Base-by-base conservation (phyloP, 805 yeast genomes). In the Candida broadrunensis region DNA sequence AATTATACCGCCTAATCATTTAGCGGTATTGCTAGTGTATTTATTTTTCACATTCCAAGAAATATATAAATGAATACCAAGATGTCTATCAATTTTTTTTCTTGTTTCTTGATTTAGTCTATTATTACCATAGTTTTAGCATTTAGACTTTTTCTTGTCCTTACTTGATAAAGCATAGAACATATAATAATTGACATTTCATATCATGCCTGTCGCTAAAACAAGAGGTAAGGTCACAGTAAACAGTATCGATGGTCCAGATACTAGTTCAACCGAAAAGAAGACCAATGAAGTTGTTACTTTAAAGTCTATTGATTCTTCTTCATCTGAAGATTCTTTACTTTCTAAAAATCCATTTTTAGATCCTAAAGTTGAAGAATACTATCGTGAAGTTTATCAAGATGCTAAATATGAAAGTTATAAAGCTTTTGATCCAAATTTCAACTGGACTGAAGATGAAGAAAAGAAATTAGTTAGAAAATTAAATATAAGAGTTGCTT, bases 361-460 rank as follows among this genome's bases (percentile, higher is more conserved):
- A 23, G 45, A 41, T 30, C 38, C 45, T 9, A 38, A 34, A 26
- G 41, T 41, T 11, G 45, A 36, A 12, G 38, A 37, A 20, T 35
- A 41, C 19, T 41, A 41, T 30, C 34, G 36, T 37, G 35, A 24
- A 30, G 33, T 37, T n/a, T 74, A 18, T 80, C 78, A 33, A 47
- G 55, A 3, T 55, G 77, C 60, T 1, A 35, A 72, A 8, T 81
- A 81, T 50, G 87, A 81, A 51, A 74, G 83, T 45, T 64, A 76
- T 17, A 61, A 66, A 26, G 65, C 66, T 14, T 76, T 82, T 51
- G 86, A 83, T 52, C 83, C 86, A 0, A 64, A 67, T 0, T 70
- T 80, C 29, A 65, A 67, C 9, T 81, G 86, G 87, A 63, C 76
- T 0, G 48, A 46, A 4, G 62, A 69, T 36, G 85, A 79, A 50